Evolutionary conservation across 257 asterid species (phyloP), one percentile per base, ranked within the genome.

Genomic region (Pogostemon cablin): DNA sequence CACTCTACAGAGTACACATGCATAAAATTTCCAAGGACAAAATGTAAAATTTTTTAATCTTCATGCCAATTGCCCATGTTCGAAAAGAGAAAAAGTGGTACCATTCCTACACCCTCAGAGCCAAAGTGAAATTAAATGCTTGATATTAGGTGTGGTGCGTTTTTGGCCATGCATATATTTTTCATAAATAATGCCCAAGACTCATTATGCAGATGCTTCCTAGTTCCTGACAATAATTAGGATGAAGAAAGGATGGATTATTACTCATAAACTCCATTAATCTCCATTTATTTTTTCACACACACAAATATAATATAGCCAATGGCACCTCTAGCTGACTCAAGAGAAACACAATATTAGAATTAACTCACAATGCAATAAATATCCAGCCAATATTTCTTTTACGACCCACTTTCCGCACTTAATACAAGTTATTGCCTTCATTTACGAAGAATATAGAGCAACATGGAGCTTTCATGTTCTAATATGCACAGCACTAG

Each of bases 111-210:
- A 41, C 61, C 67, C 38, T 39, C 59, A 38, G 60, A 49, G 59
- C 49, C 53, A 41, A 63, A 73, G 39, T 12, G 20, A 49, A 54
- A 68, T 15, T 9, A 71, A 47, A 71, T 20, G 39, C 69, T 52
- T 9, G 35, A 46, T n/a, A 1, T 25, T 25, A 25, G 32, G 32
- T 25, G 32, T 0, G 32, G 32, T 25, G 32, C 32, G 32, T 25
- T 25, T 25, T 25, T 25, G 32, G 32, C 32, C 32, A 25, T 25
- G 32, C 32, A 25, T 25, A 25, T 25, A 25, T 25, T 25, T 25
- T 25, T 25, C 32, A 25, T 25, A 25, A 25, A 25, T 25, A 25
- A 1, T 25, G 32, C 32, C 32, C 32, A 25, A 25, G 32, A 25
- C 32, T 0, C 32, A 25, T 25, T 25, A 25, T 25, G 1, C 1